Evolutionary conservation across 2,329 filamentous ascomycete genomes (phyloP).

Genomic region (Monilinia fructigena): DNA sequence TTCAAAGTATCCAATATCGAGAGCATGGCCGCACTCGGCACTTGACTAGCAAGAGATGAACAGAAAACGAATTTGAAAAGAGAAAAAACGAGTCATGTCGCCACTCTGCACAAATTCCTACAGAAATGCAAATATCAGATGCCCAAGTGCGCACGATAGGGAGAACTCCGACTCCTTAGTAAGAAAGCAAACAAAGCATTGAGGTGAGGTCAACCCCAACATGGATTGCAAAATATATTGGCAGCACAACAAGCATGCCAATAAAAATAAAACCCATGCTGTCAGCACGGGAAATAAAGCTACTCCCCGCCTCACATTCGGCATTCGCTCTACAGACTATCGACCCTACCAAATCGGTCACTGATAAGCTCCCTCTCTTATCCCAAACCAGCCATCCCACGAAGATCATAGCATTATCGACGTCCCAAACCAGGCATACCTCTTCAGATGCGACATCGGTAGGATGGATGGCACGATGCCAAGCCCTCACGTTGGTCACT

Average conservation of each 20-base stretch:
- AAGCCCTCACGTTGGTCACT: slow-evolving; percentile 11
- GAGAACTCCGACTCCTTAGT: neutral
- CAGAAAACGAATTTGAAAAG: too few relatives aligned
- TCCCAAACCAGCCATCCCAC: neutral
- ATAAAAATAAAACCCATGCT: neutral
- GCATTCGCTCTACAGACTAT: neutral
- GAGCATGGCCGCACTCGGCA: too few relatives aligned
- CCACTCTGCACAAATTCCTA: neutral
- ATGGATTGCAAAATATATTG: neutral
- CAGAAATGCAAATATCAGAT: neutral
- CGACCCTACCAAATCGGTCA: neutral
- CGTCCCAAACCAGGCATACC: neutral
- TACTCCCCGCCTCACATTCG: neutral
- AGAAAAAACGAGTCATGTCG: too few relatives aligned
- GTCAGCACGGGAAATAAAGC: slow-evolving; percentile 1
- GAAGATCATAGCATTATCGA: slow-evolving; percentile 3
- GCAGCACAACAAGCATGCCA: neutral
- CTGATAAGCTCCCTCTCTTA: too few relatives aligned
- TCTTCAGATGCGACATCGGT: slow-evolving; percentile 3
- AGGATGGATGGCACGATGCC: slow-evolving; percentile 9
- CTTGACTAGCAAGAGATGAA: neutral
- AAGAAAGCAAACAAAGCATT: neutral
- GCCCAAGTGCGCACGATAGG: neutral
- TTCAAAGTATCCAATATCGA: neutral
- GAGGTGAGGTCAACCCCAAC: neutral